A percentile compares a stretch with the other conserved stretches of the same genome.
These are phyloP conservation scores for Dothidotthia symphoricarpi DNA, from an alignment of 2,329 filamentous ascomycete genomes.

Conservation along the genomic window DNA sequence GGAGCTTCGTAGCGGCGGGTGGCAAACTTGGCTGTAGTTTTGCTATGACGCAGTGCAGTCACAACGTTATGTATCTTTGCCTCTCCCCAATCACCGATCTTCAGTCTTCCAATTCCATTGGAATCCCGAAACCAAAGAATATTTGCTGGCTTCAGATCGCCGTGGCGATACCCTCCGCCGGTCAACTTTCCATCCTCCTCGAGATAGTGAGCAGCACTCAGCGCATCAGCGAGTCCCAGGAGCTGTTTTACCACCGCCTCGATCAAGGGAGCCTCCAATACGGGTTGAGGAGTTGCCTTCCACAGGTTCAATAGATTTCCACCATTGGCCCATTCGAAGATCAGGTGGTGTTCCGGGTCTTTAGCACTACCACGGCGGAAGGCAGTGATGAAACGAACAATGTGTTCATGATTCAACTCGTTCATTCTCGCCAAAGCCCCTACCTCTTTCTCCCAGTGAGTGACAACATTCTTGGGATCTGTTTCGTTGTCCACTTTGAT, in stretches of 20 bases:
- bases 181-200: too few relatives aligned
- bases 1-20: slow-evolving; percentile 18
- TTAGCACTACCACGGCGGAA: slow-evolving; percentile 7
- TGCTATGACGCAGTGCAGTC: slow-evolving; percentile 5
- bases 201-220: slow-evolving; percentile 12
- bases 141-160: slow-evolving; percentile 42
- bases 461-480: slow-evolving; percentile 3
- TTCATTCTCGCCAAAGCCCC: slow-evolving; percentile 16
- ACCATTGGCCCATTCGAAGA: slow-evolving; percentile 25
- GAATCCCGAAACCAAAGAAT: slow-evolving; percentile 30
- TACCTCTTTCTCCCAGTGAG: slow-evolving; percentile 13
- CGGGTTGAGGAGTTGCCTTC: slow-evolving; percentile 8
- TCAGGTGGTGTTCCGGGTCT: slow-evolving; percentile 12
- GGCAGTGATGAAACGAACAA: slow-evolving; percentile 17
- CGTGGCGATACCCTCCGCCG: slow-evolving; percentile 23
- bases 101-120: slow-evolving; percentile 8
- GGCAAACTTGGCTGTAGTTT: slow-evolving; percentile 10
- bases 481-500: slow-evolving; percentile 3
- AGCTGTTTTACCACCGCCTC: slow-evolving; percentile 13
- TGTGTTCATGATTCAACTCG: slow-evolving; percentile 12
- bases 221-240: slow-evolving; percentile 18
- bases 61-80: slow-evolving; percentile 7
- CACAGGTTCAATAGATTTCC: slow-evolving; percentile 20
- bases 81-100: slow-evolving; percentile 19
- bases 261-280: too few relatives aligned